Percentiles rank a stretch among this genome's conserved stretches.
Evolutionary conservation across 148 eudicot species (phyloP).

Genomic region (Pharnaceum exiguum): DNA sequence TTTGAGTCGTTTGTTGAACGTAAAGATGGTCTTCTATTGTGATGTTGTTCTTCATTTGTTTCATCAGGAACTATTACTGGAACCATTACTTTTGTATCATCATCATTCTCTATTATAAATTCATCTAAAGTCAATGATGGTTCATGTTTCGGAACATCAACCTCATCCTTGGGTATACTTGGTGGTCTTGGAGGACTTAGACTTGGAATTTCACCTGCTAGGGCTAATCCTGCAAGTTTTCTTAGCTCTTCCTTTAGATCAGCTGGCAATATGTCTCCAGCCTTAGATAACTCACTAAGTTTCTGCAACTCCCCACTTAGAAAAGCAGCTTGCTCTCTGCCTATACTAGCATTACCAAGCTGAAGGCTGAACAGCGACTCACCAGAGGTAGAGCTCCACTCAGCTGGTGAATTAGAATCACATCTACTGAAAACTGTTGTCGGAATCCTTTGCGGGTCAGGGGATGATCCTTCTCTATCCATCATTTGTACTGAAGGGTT

Average conservation of each 20-base stretch:
- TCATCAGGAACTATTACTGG: background rate
- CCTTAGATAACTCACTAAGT: background rate
- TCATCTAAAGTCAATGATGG: background rate
- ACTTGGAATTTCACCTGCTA: slow-evolving; percentile 4
- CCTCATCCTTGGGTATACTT: background rate
- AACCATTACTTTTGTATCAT: background rate
- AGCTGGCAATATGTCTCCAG: slow-evolving; percentile 1
- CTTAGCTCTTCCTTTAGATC: background rate
- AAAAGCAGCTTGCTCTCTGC: slow-evolving; percentile 17
- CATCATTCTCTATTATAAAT: background rate
- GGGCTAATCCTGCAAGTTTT: slow-evolving; percentile 11
- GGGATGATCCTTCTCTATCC: slow-evolving; percentile 30
- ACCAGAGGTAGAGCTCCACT: slow-evolving; percentile 28
- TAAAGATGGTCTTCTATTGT: background rate
- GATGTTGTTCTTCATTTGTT: background rate
- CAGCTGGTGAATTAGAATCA: slow-evolving; percentile 18
- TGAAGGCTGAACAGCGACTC: slow-evolving; percentile 38
- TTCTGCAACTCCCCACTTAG: slow-evolving; percentile 12
- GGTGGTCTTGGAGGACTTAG: slow-evolving; percentile 3
- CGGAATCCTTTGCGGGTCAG: slow-evolving; percentile 37
- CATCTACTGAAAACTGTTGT: slow-evolving; percentile 16
- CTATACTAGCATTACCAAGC: slow-evolving; percentile 21
- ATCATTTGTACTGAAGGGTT: slow-evolving; percentile 40
- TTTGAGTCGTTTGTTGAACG: slow-evolving; percentile 16
- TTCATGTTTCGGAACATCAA: background rate